These are phyloP conservation scores for Citrullus mucosospermus DNA, from an alignment of 306 rosid genomes.

Conservation along the genomic window DNA sequence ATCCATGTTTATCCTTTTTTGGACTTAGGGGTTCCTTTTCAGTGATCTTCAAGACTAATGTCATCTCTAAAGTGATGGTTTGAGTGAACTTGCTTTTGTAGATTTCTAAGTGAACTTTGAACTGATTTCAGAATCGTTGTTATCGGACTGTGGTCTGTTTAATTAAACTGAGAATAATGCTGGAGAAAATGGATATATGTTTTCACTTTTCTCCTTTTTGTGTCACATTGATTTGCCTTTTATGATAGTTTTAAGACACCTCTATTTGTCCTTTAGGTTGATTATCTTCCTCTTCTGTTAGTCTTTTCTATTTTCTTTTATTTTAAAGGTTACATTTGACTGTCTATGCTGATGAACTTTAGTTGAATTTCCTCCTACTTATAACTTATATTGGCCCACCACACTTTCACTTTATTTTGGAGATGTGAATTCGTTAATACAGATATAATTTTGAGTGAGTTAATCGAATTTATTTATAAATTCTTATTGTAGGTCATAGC, in stretches of 20 bases:
- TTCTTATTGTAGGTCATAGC: conserved; percentile 54
- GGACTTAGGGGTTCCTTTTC: neutral
- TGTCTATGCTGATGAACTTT: neutral
- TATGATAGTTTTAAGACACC: neutral
- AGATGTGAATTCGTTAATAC: neutral
- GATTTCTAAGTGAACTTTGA: neutral
- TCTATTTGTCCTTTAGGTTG: neutral
- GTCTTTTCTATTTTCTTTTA: neutral
- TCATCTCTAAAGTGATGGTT: neutral
- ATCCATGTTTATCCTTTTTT: neutral
- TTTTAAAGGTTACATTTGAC: neutral
- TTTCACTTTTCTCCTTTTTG: neutral
- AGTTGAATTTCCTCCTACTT: neutral
- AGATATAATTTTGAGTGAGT: neutral
- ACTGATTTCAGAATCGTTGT: neutral
- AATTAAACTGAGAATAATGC: neutral
- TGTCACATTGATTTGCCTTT: neutral
- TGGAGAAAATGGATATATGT: neutral
- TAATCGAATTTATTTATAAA: neutral
- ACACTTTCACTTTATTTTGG: neutral
- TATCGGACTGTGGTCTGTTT: neutral
- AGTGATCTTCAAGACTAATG: neutral
- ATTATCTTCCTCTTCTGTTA: neutral
- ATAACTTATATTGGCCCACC: neutral
- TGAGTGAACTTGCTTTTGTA: neutral